These are phyloP conservation scores for Anthracocystis walkeri DNA, from an alignment of 1,284 basidiomycete species.

Conservation along the genomic window DNA sequence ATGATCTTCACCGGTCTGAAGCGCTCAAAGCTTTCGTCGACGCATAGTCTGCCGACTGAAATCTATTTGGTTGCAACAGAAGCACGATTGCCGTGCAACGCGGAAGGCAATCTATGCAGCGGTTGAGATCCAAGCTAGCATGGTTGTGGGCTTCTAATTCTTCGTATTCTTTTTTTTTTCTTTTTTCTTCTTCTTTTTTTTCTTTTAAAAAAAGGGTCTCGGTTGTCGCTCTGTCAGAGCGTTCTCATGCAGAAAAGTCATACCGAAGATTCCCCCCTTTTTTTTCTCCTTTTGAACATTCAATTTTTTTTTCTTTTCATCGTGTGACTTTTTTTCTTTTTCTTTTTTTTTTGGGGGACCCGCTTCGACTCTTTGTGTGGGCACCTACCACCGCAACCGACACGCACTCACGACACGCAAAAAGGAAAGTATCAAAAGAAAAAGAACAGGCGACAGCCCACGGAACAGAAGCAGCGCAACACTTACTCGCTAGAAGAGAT, in stretches of 20 bases:
- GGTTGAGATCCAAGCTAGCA: too few relatives aligned
- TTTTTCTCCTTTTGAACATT: too few relatives aligned
- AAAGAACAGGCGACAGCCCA: neutral
- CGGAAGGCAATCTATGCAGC: neutral
- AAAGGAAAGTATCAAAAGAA: neutral
- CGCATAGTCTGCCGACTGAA: neutral
- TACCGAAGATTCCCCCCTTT: neutral
- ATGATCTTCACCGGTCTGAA: too few relatives aligned
- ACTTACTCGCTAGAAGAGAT: neutral
- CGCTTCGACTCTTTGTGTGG: neutral
- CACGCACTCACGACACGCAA: neutral
- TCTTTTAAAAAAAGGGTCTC: conserved; percentile 1
- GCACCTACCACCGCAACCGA: neutral
- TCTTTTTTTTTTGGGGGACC: too few relatives aligned
- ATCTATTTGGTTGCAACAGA: neutral
- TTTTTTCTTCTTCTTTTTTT: neutral
- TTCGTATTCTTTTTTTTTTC: neutral
- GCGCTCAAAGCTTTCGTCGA: too few relatives aligned
- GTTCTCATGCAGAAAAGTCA: neutral
- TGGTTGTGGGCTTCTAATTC: neutral
- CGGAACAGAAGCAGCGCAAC: neutral
- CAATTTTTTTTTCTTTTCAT: neutral
- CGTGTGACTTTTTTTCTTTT: neutral
- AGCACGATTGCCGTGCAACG: neutral
- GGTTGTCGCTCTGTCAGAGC: neutral